Conservation (phyloP, 2,329 filamentous ascomycete species). For the Calycina herbarum region DNA sequence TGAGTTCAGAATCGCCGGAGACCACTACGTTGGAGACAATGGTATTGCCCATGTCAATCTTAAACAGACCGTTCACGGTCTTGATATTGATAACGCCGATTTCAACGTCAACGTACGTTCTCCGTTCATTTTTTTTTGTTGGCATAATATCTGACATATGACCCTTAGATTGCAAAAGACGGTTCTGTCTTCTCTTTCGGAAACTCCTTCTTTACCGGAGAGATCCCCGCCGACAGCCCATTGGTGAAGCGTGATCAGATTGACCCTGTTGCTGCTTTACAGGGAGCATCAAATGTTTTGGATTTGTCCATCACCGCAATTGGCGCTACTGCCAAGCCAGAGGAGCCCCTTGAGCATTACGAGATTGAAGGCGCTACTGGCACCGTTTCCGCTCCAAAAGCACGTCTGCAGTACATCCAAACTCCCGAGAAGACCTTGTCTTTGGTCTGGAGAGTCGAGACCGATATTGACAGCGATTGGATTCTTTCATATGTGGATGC, state of each 20-base stretch:
- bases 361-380: constrained; percentile 50
- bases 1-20: constrained; percentile 51
- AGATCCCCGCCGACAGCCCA: constrained; percentile 43
- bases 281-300: constrained; percentile 24
- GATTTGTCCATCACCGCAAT: constrained; percentile 19
- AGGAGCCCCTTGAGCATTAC: constrained; percentile 18
- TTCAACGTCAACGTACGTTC: constrained; percentile 26
- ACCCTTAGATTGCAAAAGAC: constrained; percentile 47
- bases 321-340: constrained; percentile 17
- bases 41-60: constrained; percentile 59
- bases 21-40: constrained; percentile 55
- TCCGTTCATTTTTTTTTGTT: neutral
- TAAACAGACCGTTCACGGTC: constrained; percentile 56
- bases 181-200: constrained; percentile 59
- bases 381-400: constrained; percentile 52
- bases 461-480: constrained; percentile 57
- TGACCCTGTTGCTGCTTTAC: constrained; percentile 46
- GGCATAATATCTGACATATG: constrained; percentile 36
- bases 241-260: constrained; percentile 44
- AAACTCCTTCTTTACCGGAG: constrained; percentile 49
- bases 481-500: constrained; percentile 57
- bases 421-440: constrained; percentile 48
- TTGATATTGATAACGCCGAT: constrained; percentile 58
- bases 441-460: constrained; percentile 59
- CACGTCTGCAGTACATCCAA: constrained; percentile 55